Evolutionary conservation across 495 filamentous ascomycete species (phyloP).

Genomic region (Collariella sp.): DNA sequence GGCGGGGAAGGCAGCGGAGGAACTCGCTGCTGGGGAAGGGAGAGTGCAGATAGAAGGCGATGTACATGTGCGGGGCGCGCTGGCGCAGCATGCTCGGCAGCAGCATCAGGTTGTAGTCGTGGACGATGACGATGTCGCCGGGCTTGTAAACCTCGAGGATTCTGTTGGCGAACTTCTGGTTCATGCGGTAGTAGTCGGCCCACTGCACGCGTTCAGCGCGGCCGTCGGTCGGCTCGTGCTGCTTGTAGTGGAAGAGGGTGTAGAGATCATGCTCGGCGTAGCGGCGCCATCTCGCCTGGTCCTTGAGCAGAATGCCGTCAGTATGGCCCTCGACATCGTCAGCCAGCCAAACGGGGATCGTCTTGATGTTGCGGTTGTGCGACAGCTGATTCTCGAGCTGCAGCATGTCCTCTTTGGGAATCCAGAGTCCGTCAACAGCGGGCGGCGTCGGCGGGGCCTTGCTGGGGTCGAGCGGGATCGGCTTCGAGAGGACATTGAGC

Average conservation of each 20-base stretch:
- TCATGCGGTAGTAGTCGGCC: conserved; percentile 82
- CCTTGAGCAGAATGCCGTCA: conserved; percentile 58
- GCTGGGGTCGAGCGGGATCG: conserved; percentile 58
- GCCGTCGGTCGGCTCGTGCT: conserved; percentile 79
- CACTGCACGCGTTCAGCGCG: conserved; percentile 71
- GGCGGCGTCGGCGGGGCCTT: conserved; percentile 45
- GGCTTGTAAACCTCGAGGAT: conserved; percentile 80
- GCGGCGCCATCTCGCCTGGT: conserved; percentile 73
- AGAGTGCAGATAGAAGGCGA: conserved; percentile 85
- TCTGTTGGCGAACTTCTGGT: conserved; percentile 76
- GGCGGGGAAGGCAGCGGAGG: conserved; percentile 70
- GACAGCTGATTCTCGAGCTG: conserved; percentile 60
- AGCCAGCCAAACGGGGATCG: conserved; percentile 76
- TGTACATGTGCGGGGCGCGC: conserved; percentile 71
- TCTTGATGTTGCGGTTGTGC: conserved; percentile 53
- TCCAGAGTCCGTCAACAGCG: conserved; percentile 53
- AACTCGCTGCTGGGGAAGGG: conserved; percentile 94
- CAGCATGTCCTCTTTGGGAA: conserved; percentile 55
- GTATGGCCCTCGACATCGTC: conserved; percentile 57
- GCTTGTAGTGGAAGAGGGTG: conserved; percentile 87
- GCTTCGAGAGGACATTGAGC: conserved; percentile 56
- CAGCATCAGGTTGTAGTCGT: conserved; percentile 85
- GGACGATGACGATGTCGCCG: conserved; percentile 82
- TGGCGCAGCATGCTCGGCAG: conserved; percentile 79
- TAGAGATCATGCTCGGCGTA: conserved; percentile 87